Conservation (phyloP, 164 flowering plant genomes). For the Nymphaea colorata region DNA sequence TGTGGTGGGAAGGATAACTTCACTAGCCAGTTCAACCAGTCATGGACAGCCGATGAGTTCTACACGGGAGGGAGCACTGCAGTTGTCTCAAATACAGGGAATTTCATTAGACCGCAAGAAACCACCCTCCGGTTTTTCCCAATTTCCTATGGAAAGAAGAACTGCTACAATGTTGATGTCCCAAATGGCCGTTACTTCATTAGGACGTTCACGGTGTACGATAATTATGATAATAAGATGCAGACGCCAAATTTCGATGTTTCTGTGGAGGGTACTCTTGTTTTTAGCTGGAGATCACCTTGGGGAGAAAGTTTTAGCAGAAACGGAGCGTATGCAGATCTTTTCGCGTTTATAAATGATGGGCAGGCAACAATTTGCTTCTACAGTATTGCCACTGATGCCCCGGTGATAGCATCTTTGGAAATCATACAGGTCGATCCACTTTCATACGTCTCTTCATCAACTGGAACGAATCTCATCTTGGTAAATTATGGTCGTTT, state of each 20-base stretch:
- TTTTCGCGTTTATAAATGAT: conserved; percentile 46
- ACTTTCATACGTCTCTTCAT: conserved; percentile 29
- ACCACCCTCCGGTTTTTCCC: conserved; percentile 86
- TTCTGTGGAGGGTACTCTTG: conserved; percentile 76
- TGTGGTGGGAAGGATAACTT: conserved; percentile 55
- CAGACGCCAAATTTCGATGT: conserved; percentile 79
- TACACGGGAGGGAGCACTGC: conserved; percentile 58
- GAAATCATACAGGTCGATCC: conserved; percentile 63
- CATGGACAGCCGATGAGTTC: conserved; percentile 76
- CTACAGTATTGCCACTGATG: conserved; percentile 87
- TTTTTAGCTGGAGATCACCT: conserved; percentile 81
- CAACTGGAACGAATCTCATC: conserved; percentile 20
- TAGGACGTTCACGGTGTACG: conserved; percentile 86
- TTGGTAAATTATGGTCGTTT: conserved; percentile 85
- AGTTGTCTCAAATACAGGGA: conserved; percentile 78
- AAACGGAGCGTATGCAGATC: conserved; percentile 89
- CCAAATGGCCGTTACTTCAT: conserved; percentile 60
- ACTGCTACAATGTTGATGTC: conserved; percentile 66
- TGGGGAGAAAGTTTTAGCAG: conserved; percentile 50
- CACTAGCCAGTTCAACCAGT: conserved; percentile 45
- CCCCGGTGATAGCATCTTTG: conserved; percentile 72
- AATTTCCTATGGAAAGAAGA: conserved; percentile 76
- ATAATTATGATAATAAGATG: conserved; percentile 77
- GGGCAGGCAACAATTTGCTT: conserved; percentile 66
- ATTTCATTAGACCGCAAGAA: conserved; percentile 43